Base-by-base conservation (phyloP, 208 protist genomes). In the Polymyxa betae region DNA sequence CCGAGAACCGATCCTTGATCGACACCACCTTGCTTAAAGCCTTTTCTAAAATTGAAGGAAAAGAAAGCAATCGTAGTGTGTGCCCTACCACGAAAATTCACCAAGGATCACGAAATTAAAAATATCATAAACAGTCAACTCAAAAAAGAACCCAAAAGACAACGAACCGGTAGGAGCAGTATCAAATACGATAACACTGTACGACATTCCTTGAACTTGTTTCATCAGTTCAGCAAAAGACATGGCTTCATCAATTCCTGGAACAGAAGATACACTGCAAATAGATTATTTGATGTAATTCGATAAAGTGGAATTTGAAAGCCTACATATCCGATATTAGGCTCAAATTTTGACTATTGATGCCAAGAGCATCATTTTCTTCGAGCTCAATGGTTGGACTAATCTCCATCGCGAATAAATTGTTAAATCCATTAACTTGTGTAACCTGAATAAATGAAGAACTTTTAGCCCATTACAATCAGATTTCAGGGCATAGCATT, bases 131-230 rank as follows among this genome's bases (percentile, higher is more conserved):
- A 29, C 24, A 60, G 24, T 60, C 49, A 60, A 60, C n/a, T n/a
- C n/a, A n/a, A n/a, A n/a, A n/a, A n/a, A n/a, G n/a, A n/a, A n/a
- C n/a, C n/a, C n/a, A n/a, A n/a, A n/a, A n/a, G n/a, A 82, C 1
- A 98, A 99, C 92, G 99, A 98, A 38, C 98, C 98, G 0, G 98
- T 99, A 46, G 98, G 98, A 0, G 98, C 98, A 38, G 98, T 99
- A 94, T 99, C 98, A 93, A 99, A 99, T 29, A 99, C 95, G 43
- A 99, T 96, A 20, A 97, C 89, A 89, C 97, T 95, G 93, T 96
- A 98, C 0, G 98, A 94, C 90, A 98, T 94, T 0, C 66, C 72
- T 77, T 97, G 91, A 1, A 98, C 95, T 12, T 95, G 91, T 91
- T 96, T 95, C 91, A 99, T 95, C 52, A 99, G 95, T 66, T 99